Evolutionary conservation across 768 basidiomycete species (phyloP), one percentile per base, ranked within the genome.

Genomic region (Rhizopogon rudus): DNA sequence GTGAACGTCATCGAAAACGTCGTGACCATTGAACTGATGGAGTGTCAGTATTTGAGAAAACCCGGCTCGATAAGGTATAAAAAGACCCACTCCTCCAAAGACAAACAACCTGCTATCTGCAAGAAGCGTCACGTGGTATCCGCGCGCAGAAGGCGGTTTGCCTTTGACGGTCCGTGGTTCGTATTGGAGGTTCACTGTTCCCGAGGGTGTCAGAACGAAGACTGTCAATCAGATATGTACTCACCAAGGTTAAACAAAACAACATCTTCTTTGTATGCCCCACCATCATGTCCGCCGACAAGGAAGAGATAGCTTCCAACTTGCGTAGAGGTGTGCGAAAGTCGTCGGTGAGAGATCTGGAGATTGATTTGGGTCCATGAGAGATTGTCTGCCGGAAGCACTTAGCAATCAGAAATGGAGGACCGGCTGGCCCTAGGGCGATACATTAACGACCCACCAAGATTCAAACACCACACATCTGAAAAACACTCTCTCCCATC

Each of bases 241-340:
- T 33, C 57, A 93, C 94, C 89, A 37, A 98, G 84, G 64, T 97
- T 94, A 71, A 93, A 93, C 5, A 91, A 74, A 16, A 92, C 75
- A 5, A 96, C 75, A 10, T 95, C 88, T 2, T 79, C 78, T 35
- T 75, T 78, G 66, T 97, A 97, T 46, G 84, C 74, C 10, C 72
- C 69, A 5, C 91, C 89, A 59, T 95, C 88, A 71, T 96, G 93
- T 2, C 95, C 95, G 0, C 93, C 94, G 43, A 87, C 76, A 52
- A 96, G 79, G 72, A 95, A 94, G 0, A 98, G 80, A 66, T 92
- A 95, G 1, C 91, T 93, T 31, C 95, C 93, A 14, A 98, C 89
- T 67, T 89, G 91, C 0, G 93, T 93, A 13, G 93, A 80, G 10
- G 87, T 88, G 62, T 98, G 95, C 28, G 88, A 87, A 42, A 95